phyloP scores from a whole-genome alignment of 805 yeast genomes.

The Ogataea trehalophila region DNA sequence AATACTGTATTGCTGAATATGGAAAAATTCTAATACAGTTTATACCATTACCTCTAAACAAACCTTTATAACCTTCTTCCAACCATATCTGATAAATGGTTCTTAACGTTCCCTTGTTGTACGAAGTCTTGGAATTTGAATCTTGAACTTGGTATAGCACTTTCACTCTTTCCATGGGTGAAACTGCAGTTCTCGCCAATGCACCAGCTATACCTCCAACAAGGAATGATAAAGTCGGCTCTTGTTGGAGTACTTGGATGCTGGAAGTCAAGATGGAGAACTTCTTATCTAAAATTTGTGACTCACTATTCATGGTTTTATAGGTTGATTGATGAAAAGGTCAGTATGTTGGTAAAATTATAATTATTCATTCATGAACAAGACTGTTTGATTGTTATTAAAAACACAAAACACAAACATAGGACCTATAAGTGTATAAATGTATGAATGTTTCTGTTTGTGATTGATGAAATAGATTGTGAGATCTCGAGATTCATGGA shows the following conservation, averaged over 20 bases:
- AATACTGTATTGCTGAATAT: slow-evolving; percentile 90
- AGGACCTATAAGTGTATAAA: too few species aligned
- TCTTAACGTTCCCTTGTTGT: slow-evolving; percentile 64
- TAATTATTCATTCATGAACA: too few species aligned
- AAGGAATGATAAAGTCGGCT: slow-evolving; percentile 56
- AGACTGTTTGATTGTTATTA: too few species aligned
- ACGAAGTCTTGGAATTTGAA: slow-evolving; percentile 27
- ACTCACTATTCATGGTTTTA: too few species aligned
- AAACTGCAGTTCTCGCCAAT: slow-evolving; percentile 81
- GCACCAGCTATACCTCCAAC: slow-evolving; percentile 82
- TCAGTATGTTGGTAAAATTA: too few species aligned
- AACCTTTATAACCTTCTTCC: slow-evolving; percentile 90
- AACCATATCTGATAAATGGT: slow-evolving; percentile 74
- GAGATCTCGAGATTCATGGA: too few species aligned
- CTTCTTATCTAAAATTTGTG: too few species aligned
- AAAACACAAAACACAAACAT: too few species aligned
- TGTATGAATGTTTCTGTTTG: too few species aligned
- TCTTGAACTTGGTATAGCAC: slow-evolving; percentile 89
- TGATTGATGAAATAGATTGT: too few species aligned
- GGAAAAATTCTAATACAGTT: slow-evolving; percentile 91
- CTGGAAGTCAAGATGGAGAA: background rate
- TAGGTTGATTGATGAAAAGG: too few species aligned
- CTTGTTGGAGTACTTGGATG: slow-evolving; percentile 31
- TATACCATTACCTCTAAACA: slow-evolving; percentile 85
- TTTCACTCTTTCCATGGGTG: slow-evolving; percentile 93